Conservation (phyloP, 1,284 basidiomycete species). For the Naganishia albida region DNA sequence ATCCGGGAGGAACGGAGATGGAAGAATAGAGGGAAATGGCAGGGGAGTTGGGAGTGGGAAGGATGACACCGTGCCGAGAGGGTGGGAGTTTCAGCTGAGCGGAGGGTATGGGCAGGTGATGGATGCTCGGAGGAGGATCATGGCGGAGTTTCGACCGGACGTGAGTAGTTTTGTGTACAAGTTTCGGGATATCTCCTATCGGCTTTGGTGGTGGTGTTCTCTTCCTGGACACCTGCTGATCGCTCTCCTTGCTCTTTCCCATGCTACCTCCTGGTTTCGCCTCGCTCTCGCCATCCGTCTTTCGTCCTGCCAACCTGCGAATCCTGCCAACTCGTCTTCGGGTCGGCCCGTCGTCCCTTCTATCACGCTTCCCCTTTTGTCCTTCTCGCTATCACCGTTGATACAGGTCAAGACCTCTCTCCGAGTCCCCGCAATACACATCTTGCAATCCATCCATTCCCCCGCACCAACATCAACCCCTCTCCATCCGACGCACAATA, state of each 20-base stretch:
- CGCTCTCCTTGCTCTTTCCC: background rate
- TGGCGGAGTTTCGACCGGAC: background rate
- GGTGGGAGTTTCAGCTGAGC: conserved; percentile 22
- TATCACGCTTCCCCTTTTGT: background rate
- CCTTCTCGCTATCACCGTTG: background rate
- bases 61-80: background rate
- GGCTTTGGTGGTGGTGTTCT: background rate
- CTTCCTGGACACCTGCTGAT: background rate
- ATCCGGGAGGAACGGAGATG: background rate
- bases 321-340: background rate
- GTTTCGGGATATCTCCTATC: background rate
- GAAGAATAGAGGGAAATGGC: background rate
- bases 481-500: conserved; percentile 1
- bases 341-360: background rate
- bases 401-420: conserved; percentile 6
- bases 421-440: conserved; percentile 7
- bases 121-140: conserved; percentile 12
- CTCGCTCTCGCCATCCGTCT: background rate
- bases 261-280: too few species aligned
- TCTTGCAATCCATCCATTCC: conserved; percentile 13
- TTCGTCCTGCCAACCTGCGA: background rate
- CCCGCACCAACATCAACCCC: conserved; percentile 3
- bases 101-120: conserved; percentile 18
- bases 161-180: conserved; percentile 6
- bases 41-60: background rate